Evolutionary conservation across 2,329 filamentous ascomycete genomes (phyloP).

Genomic region (Botryotinia calthae): DNA sequence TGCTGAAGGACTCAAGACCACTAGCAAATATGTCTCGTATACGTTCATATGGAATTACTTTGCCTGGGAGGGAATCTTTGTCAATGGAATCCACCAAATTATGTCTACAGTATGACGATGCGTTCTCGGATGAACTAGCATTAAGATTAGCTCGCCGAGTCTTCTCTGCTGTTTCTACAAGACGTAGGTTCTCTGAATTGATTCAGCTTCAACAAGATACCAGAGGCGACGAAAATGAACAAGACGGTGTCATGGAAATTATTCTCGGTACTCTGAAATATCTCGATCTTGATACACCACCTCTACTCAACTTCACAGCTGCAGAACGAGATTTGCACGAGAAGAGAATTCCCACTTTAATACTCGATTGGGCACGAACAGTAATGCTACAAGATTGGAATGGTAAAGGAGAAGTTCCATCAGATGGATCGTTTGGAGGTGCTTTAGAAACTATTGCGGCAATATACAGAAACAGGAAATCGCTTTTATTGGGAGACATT

Average conservation of each 20-base stretch:
- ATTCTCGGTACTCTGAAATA: slow-evolving; percentile 43
- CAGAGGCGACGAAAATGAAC: slow-evolving; percentile 26
- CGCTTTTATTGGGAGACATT: slow-evolving; percentile 62
- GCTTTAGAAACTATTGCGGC: slow-evolving; percentile 71
- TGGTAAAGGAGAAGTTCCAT: slow-evolving; percentile 66
- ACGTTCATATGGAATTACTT: slow-evolving; percentile 44
- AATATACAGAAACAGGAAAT: slow-evolving; percentile 63
- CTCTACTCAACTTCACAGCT: slow-evolving; percentile 48
- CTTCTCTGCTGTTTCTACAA: slow-evolving; percentile 52
- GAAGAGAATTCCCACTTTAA: slow-evolving; percentile 53
- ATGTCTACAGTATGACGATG: slow-evolving; percentile 61
- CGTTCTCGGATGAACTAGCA: slow-evolving; percentile 59
- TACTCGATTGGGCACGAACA: slow-evolving; percentile 70
- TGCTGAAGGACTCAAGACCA: slow-evolving; percentile 33
- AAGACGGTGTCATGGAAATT: slow-evolving; percentile 31
- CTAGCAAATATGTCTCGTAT: slow-evolving; percentile 61
- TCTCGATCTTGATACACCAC: slow-evolving; percentile 39
- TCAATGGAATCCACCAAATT: slow-evolving; percentile 49
- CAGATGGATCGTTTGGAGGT: slow-evolving; percentile 70
- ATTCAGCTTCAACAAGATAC: slow-evolving; percentile 33
- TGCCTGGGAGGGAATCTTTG: slow-evolving; percentile 47
- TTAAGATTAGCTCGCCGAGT: slow-evolving; percentile 57
- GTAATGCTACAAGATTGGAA: slow-evolving; percentile 80
- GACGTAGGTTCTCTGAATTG: slow-evolving; percentile 35
- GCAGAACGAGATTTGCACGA: slow-evolving; percentile 55